These are phyloP conservation scores for Trichophyton verrucosum DNA, from an alignment of 2,329 filamentous ascomycete genomes.

Conservation along the genomic window DNA sequence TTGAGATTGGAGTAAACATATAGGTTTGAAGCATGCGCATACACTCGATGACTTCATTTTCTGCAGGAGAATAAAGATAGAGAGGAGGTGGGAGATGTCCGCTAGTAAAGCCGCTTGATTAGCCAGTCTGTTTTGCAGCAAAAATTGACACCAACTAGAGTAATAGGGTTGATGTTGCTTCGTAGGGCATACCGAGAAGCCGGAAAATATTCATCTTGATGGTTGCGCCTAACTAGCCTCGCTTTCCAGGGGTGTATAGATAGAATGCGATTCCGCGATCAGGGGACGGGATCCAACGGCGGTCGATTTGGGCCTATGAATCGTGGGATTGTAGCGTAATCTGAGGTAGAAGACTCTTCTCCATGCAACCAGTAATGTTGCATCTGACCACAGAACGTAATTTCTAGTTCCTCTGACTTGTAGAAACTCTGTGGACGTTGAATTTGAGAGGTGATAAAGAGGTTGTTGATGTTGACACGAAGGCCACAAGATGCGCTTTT, in stretches of 20 bases:
- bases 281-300: background rate
- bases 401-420: background rate
- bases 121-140: background rate
- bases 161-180: background rate
- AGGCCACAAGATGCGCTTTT: conserved; percentile 19
- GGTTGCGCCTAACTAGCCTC: conserved; percentile 1
- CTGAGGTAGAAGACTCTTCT: background rate
- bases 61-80: conserved; percentile 86
- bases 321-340: background rate
- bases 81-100: conserved; percentile 90
- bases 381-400: background rate
- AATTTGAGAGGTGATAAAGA: background rate
- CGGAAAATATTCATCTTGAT: conserved; percentile 58
- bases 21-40: conserved; percentile 24
- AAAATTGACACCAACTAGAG: background rate
- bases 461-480: conserved; percentile 29
- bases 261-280: background rate
- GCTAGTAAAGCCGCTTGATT: conserved; percentile 39
- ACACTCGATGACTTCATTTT: conserved; percentile 94
- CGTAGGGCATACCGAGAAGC: conserved; percentile 44
- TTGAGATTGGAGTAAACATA: background rate
- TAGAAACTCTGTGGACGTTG: background rate
- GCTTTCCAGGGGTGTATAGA: background rate
- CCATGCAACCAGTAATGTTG: background rate
- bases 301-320: background rate